Evolutionary conservation across 1,284 basidiomycete species (phyloP), one percentile per base, ranked within the genome.

Genomic region (Phellinidium pouzarii): DNA sequence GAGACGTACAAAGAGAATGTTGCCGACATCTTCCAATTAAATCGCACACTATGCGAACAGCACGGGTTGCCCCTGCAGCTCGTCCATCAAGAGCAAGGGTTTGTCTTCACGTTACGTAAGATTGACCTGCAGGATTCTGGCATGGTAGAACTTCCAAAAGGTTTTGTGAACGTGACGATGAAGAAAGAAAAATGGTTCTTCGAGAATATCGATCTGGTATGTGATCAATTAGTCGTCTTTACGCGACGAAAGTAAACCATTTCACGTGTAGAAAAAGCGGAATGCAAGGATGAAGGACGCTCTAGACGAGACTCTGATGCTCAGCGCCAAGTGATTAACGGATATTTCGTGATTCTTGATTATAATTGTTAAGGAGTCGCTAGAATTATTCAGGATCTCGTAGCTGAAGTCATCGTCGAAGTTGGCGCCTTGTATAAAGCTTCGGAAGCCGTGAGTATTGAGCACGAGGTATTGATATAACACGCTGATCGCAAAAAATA

Each of bases 1-100:
- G 87, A 91, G 63, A 94, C 94, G 0, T 92, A 87, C 70, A 89
- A 87, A 61, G 94, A 96, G 65, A 94, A 94, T 59, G 75, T 93
- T 14, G 78, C 80, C 2, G 93, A 96, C 61, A 91, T 94, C 45
- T 80, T 82, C 56, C 75, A 82, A 47, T 71, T 93, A 34, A 79
- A 78, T 56, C 71, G 72, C 8, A 69, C 68, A 0, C 67, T 91
- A 4, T 72, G 78, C 1, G 77, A 86, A 52, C 70, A 79, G 52
- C 77, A 88, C 58, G 73, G 71, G 2, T 66, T 93, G 1, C 81
- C 84, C 0, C 63, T 92, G 14, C 73, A 74, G 2, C 68, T 91
- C 4, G 69, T 82, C 3, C 87, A 88, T 62, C 82, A 87, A 63
- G 82, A 84, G 38, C 75, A 68, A 1, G 85, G 85, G 0, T 91